phyloP scores from a whole-genome alignment of 2,329 filamentous ascomycete species.

The Calonectria pseudoreteaudii region DNA sequence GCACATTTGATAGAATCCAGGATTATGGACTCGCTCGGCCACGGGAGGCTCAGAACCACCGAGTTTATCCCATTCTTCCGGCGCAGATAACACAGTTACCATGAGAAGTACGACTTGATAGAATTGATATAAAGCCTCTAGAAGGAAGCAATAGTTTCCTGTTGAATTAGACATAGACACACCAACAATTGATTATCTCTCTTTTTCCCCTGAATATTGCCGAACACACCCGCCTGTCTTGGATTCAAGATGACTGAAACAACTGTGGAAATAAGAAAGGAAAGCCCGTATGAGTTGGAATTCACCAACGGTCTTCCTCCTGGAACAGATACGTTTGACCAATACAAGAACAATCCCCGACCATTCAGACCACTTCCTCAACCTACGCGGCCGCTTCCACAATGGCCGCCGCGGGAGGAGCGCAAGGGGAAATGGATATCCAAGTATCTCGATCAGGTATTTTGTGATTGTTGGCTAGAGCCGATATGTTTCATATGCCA shows the following conservation, averaged over 20 bases:
- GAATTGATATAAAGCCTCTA: not conserved
- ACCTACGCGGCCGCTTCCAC: not conserved
- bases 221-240: not conserved
- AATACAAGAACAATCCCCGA: not conserved
- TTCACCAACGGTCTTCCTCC: not conserved
- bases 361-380: not conserved
- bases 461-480: not conserved
- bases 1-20: not conserved
- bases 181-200: not conserved
- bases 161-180: not conserved
- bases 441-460: constrained; percentile 3
- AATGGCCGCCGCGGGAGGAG: not conserved
- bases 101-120: not conserved
- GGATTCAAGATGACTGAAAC: not conserved
- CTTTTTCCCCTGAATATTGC: not conserved
- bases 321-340: not conserved
- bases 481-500: too few relatives aligned
- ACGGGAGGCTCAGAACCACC: not conserved
- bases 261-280: not conserved
- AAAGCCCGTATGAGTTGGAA: not conserved
- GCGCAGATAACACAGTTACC: not conserved
- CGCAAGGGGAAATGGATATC: not conserved
- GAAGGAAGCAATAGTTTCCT: not conserved
- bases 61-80: not conserved
- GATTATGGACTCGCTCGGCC: not conserved